Base-by-base conservation (phyloP, 306 rosid species). In the Castanopsis chinensis region DNA sequence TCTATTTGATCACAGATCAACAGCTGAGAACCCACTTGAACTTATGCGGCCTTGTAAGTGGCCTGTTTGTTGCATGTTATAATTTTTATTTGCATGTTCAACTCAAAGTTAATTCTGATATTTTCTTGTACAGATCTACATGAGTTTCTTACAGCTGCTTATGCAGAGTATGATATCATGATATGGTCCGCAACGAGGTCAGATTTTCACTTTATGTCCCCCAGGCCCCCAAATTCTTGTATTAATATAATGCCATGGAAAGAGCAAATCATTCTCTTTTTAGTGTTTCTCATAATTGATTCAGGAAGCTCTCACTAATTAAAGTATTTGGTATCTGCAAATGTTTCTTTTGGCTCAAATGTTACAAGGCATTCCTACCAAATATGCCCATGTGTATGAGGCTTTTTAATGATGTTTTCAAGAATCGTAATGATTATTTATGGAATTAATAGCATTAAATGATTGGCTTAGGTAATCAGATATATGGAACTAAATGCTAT, bases 161-260 rank as follows among this genome's bases (percentile, higher is more conserved):
- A 93, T 81, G 76, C 97, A 0, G 94, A 93, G 81, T 95, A 90
- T 76, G 99, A 93, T 84, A 91, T 95, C 79, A 92, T 95, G 92
- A 95, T 95, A 83, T 92, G 99, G 99, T 95, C 99, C 52, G 99
- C 99, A 37, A 95, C 99, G 78, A 90, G 99, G 99, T 92, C 45
- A 75, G 80, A 60, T 85, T 72, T 57, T 33, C 67, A 49, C 25
- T 59, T 27, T 9, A 52, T 58, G 51, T 56, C 14, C 32, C 45
- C 27, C 1, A 32, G 28, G 6, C 43, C n/a, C 41, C 41, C 14
- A 63, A 63, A 21, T 15, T 54, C 27, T 57, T 17, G 3, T 56
- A 33, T 33, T 14, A 14, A 5, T 28, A 57, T 74, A 57, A 33
- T 32, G 53, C 20, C 33, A 28, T 55, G 6, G 11, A 43, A 32